Base-by-base conservation (phyloP, 192 early-diverging fungal genomes). In the Coemansia sp. region DNA sequence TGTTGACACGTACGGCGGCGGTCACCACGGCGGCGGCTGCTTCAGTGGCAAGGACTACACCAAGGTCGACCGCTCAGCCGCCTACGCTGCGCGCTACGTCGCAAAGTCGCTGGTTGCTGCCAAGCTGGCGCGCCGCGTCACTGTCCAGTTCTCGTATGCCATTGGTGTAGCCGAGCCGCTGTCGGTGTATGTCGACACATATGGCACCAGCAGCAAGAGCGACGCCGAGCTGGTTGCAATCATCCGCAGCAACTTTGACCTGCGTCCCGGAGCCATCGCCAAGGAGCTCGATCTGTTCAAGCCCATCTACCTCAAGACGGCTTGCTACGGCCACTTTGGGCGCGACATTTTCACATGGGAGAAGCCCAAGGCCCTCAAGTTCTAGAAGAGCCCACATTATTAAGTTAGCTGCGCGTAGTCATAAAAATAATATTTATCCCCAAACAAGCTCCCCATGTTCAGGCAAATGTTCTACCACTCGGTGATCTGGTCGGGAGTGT, bases 31-130 rank as follows among this genome's bases (percentile, higher is more conserved):
- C 83, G 94, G 97, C 75, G 97, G 97, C 89, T 95, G 95, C 81
- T 97, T 99, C 92, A 97, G 95, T 65, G 97, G 97, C 65, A 99
- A 99, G 90, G 97, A 97, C 87, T 98, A 93, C 91, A 96, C 94
- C 90, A 97, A 97, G 92, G 95, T 99, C 75, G 95, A 96, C 83
- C 93, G 97, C 84, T 96, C 94, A 38, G 95, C 95, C 73, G 95
- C 95, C 66, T 99, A 97, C 85, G 92, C 95, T 51, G 93, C 92
- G 62, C 93, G 95, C 71, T 98, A 95, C 92, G 92, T 99, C 73
- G 94, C 97, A 85, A 97, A 99, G 90, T 97, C 94, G 40, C 83
- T 97, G 66, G 94, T 99, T 59, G 84, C 86, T 18, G 97, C 97
- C 73, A 90, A 90, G 65, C 90, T 99, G 65, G 93, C 91, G 69